Percentiles rank a stretch among this genome's conserved stretches.
phyloP scores from a whole-genome alignment of 768 basidiomycete species.

The Mycena capillaripes region DNA sequence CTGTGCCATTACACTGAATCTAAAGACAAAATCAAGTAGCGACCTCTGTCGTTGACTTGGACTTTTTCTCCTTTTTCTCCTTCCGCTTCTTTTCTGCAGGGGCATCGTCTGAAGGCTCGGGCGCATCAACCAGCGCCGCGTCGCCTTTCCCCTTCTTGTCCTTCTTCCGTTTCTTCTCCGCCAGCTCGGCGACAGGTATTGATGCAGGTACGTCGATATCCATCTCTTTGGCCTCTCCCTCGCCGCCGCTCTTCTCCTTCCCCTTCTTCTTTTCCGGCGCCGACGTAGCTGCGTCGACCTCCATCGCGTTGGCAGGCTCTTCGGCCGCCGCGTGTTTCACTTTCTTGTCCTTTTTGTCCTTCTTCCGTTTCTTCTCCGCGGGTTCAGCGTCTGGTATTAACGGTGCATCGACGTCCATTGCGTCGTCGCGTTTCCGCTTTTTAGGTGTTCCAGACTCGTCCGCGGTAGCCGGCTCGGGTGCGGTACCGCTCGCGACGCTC shows the following conservation, averaged over 20 bases:
- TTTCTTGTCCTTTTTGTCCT: constrained; percentile 48
- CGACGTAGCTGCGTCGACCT: constrained; percentile 6
- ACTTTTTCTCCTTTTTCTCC: constrained; percentile 37
- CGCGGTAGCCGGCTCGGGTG: constrained; percentile 24
- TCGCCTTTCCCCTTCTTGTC: constrained; percentile 42
- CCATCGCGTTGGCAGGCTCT: constrained; percentile 3
- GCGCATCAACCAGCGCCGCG: neutral
- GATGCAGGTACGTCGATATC: constrained; percentile 35
- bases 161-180: constrained; percentile 51
- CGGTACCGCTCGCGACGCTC: constrained; percentile 7
- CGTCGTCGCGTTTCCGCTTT: constrained; percentile 50
- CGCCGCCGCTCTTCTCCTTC: constrained; percentile 16
- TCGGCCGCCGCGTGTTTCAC: constrained; percentile 10
- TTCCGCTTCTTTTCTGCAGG: constrained; percentile 27
- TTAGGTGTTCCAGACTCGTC: constrained; percentile 41
- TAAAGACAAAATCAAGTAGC: constrained; percentile 43
- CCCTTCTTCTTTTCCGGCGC: constrained; percentile 29
- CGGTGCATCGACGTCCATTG: constrained; percentile 10
- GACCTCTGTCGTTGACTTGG: constrained; percentile 32
- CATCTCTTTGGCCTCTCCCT: constrained; percentile 14
- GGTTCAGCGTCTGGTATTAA: constrained; percentile 29
- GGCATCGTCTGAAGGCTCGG: constrained; percentile 16
- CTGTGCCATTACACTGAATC: neutral
- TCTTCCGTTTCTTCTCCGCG: constrained; percentile 44
- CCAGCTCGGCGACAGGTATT: constrained; percentile 36